Percentiles rank a stretch among this genome's conserved stretches.
Conservation (phyloP, 2,329 filamentous ascomycete genomes). For the Alternaria triticimaculans region DNA sequence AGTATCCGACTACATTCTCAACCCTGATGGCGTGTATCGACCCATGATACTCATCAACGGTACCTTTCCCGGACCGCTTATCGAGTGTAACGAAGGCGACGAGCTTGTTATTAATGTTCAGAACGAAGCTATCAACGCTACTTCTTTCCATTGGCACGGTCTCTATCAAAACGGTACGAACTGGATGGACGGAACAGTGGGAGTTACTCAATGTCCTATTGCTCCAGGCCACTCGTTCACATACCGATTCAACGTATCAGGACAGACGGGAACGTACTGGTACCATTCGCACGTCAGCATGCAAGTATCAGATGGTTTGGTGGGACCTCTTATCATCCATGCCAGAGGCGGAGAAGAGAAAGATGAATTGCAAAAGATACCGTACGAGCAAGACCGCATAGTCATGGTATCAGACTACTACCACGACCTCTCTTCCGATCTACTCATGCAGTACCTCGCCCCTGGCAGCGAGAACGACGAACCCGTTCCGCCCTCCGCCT, state of each 20-base stretch:
- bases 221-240: constrained; percentile 53
- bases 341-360: constrained; percentile 51
- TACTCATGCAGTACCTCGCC: constrained; percentile 62
- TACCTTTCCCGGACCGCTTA: constrained; percentile 50
- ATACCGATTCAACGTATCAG: constrained; percentile 46
- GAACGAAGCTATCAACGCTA: constrained; percentile 61
- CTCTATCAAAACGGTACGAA: constrained; percentile 57
- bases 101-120: constrained; percentile 70
- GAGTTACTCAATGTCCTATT: constrained; percentile 62
- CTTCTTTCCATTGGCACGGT: constrained; percentile 68
- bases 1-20: constrained; percentile 63
- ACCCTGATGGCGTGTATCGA: constrained; percentile 61
- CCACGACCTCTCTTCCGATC: constrained; percentile 59
- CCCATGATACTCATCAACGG: constrained; percentile 52
- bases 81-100: constrained; percentile 65
- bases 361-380: constrained; percentile 43
- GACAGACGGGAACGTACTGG: constrained; percentile 44
- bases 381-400: constrained; percentile 63
- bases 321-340: constrained; percentile 47
- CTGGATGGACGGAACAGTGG: constrained; percentile 63
- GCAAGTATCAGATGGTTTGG: constrained; percentile 52
- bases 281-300: constrained; percentile 49
- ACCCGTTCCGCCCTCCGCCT: constrained; percentile 57
- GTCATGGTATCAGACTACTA: constrained; percentile 73
- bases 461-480: constrained; percentile 61